Conservation (phyloP, 106 monocot genomes). For the Dendrobium chrysotoxum region DNA sequence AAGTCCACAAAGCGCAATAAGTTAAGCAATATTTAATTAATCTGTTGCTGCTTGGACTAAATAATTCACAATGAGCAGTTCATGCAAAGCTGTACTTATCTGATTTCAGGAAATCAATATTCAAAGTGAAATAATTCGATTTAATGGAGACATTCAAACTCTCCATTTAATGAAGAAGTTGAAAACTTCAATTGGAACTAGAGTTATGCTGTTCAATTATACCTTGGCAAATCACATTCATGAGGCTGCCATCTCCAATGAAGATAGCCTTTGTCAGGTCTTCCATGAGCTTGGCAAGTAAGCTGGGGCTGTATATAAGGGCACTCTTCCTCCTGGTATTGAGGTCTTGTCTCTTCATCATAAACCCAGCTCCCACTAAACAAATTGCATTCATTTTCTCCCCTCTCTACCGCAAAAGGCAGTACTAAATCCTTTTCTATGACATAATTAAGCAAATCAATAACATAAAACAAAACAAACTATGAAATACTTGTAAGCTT, state of each 20-base stretch:
- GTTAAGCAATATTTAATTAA: too few relatives aligned
- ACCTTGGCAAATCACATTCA: constrained; percentile 46
- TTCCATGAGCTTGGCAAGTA: constrained; percentile 37
- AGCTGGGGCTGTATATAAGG: constrained; percentile 46
- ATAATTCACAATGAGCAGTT: too few relatives aligned
- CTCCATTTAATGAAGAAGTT: too few relatives aligned
- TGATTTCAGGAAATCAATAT: too few relatives aligned
- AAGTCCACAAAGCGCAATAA: too few relatives aligned
- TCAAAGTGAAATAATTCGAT: too few relatives aligned
- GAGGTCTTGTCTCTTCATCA: constrained; percentile 33
- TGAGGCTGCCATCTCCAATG: constrained; percentile 57
- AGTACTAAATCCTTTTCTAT: constrained; percentile 19
- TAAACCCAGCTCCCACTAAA: constrained; percentile 51
- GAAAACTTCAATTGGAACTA: too few relatives aligned
- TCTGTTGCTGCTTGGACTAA: too few relatives aligned
- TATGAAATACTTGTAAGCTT: not conserved
- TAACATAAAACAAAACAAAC: not conserved
- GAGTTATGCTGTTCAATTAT: too few relatives aligned
- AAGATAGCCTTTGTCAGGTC: constrained; percentile 42
- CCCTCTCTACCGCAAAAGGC: constrained; percentile 37
- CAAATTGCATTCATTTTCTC: constrained; percentile 28
- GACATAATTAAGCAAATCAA: not conserved
- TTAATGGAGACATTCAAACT: too few relatives aligned
- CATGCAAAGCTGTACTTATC: too few relatives aligned
- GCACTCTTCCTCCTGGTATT: constrained; percentile 36